These are phyloP conservation scores for Podaxis sp. DNA, from an alignment of 768 basidiomycete species.

Conservation along the genomic window DNA sequence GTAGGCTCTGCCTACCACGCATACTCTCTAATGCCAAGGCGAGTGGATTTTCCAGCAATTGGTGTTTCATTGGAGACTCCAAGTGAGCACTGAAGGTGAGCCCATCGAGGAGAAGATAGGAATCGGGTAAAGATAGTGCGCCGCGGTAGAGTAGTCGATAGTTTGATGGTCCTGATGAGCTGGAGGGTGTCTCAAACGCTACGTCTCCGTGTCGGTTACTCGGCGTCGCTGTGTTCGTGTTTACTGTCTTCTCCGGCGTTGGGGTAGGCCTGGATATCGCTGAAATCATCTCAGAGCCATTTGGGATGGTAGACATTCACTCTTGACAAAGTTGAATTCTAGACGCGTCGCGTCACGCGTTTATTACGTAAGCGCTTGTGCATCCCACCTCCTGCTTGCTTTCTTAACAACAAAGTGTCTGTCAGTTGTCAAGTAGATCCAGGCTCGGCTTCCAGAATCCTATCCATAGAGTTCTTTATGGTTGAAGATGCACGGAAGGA, in stretches of 20 bases:
- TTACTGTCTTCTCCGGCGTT: not conserved
- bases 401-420: not conserved
- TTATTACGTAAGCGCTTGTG: not conserved
- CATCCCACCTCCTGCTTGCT: too few species aligned
- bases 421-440: too few species aligned
- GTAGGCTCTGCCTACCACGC: constrained; percentile 68
- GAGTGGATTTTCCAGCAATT: constrained; percentile 64
- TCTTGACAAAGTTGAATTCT: not conserved
- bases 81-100: constrained; percentile 63
- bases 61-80: constrained; percentile 36
- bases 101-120: constrained; percentile 70
- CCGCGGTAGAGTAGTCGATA: constrained; percentile 76
- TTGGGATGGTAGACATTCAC: not conserved
- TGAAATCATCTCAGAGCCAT: constrained; percentile 3
- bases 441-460: not conserved
- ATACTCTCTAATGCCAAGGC: constrained; percentile 78
- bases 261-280: not conserved
- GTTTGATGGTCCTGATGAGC: constrained; percentile 16
- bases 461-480: not conserved
- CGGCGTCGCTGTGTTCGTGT: not conserved
- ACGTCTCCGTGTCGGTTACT: not conserved
- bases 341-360: constrained; percentile 11
- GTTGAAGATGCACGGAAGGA: too few species aligned
- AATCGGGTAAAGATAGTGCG: constrained; percentile 71
- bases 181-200: constrained; percentile 9